Percentiles rank a stretch among this genome's conserved stretches.
Conservation (phyloP, 164 flowering plant species). For the Vitis riparia region DNA sequence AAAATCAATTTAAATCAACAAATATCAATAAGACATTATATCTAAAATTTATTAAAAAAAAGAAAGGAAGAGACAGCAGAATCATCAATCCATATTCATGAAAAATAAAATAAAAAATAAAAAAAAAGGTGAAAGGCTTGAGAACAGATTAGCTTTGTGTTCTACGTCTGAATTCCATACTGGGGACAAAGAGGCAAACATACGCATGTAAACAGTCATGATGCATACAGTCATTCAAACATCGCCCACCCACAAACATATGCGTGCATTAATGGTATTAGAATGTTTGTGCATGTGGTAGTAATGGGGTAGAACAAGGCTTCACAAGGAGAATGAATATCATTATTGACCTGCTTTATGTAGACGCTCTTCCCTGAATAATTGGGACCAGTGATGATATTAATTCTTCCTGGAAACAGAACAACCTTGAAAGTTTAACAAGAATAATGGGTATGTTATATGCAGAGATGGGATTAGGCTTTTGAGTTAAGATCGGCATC, state of each 20-base stretch:
- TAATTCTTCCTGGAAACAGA: slow-evolving; percentile 66
- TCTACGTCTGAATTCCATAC: neutral
- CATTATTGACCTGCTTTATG: slow-evolving; percentile 73
- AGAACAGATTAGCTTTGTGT: neutral
- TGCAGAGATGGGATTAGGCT: neutral
- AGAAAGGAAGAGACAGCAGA: neutral
- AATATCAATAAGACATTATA: too few species aligned
- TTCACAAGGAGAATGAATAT: neutral
- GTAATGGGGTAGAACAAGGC: too few species aligned
- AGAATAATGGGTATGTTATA: neutral
- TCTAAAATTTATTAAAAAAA: neutral
- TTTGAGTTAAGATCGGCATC: neutral
- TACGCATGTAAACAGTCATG: neutral
- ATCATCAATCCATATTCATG: neutral
- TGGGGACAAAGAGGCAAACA: neutral
- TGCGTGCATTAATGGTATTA: too few species aligned
- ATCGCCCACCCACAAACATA: too few species aligned
- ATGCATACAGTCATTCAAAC: too few species aligned
- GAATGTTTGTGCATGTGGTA: too few species aligned
- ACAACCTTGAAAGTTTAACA: neutral
- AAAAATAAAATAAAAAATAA: neutral
- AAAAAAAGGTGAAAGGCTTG: too few species aligned
- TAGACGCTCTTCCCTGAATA: slow-evolving; percentile 97
- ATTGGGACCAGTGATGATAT: slow-evolving; percentile 94
- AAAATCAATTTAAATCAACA: too few species aligned